These are phyloP conservation scores for Thraustochytrium striatum DNA, from an alignment of 352 stramenopile genomes.

Conservation along the genomic window DNA sequence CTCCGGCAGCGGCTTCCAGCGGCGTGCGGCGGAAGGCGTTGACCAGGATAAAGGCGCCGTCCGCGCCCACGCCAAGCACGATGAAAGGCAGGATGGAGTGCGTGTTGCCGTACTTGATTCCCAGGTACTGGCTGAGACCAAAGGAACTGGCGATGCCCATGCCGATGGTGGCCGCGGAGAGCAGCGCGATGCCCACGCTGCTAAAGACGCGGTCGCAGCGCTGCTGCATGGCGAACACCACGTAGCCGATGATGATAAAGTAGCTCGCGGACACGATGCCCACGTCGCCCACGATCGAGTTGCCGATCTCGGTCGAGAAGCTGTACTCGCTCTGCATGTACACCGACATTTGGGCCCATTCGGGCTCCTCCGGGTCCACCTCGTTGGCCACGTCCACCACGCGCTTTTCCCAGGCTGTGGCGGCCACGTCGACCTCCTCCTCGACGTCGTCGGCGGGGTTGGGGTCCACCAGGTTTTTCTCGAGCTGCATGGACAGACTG, in stretches of 20 bases:
- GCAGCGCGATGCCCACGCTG: background rate
- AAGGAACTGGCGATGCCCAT: slow-evolving; percentile 15
- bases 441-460: background rate
- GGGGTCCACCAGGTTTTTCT: background rate
- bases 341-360: slow-evolving; percentile 32
- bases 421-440: background rate
- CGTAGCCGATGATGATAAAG: slow-evolving; percentile 54
- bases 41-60: slow-evolving; percentile 65
- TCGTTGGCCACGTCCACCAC: slow-evolving; percentile 4
- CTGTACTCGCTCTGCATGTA: slow-evolving; percentile 43
- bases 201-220: slow-evolving; percentile 3
- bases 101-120: slow-evolving; percentile 23
- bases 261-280: slow-evolving; percentile 51
- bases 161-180: slow-evolving; percentile 10
- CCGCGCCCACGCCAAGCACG: slow-evolving; percentile 63
- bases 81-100: slow-evolving; percentile 56
- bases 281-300: slow-evolving; percentile 51
- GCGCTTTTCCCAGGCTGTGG: slow-evolving; percentile 13
- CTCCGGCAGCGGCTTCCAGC: background rate
- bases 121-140: slow-evolving; percentile 1
- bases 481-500: slow-evolving; percentile 7
- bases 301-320: slow-evolving; percentile 49
- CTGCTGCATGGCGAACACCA: slow-evolving; percentile 44
- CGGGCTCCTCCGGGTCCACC: background rate
- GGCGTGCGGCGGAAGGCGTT: slow-evolving; percentile 60